Percentiles rank a stretch among this genome's conserved stretches.
Conservation (phyloP, 2,329 filamentous ascomycete species). For the Pyrenochaeta sp. region DNA sequence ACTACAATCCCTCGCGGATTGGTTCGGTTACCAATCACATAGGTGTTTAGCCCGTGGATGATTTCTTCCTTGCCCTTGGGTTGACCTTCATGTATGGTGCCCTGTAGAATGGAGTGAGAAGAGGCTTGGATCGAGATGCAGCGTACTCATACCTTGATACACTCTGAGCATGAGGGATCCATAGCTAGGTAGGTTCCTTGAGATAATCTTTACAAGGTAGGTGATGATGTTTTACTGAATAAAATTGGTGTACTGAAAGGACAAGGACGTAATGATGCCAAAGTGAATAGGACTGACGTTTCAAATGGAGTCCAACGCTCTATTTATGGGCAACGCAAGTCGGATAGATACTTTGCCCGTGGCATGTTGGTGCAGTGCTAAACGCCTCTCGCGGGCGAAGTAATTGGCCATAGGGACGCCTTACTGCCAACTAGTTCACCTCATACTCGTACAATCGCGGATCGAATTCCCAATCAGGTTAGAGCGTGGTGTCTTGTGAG, state of each 20-base stretch:
- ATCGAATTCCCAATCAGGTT: not conserved
- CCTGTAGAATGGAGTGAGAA: conserved; percentile 27
- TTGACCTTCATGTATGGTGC: conserved; percentile 48
- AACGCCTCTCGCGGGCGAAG: too few species aligned
- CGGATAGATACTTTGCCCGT: too few species aligned
- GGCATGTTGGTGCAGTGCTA: too few species aligned
- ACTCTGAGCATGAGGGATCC: conserved; percentile 21
- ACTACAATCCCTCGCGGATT: conserved; percentile 28
- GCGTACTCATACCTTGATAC: conserved; percentile 30
- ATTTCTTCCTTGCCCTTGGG: conserved; percentile 25
- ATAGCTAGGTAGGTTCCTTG: conserved; percentile 1
- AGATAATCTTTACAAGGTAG: not conserved
- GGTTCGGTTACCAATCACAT: conserved; percentile 26
- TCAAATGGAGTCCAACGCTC: too few species aligned
- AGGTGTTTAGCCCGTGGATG: conserved; percentile 32
- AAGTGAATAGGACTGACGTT: too few species aligned
- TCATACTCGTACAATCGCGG: too few species aligned
- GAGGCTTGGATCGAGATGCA: not conserved
- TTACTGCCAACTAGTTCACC: not conserved
- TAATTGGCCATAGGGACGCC: not conserved
- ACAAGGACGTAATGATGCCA: too few species aligned
- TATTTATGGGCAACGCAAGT: too few species aligned
- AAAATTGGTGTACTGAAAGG: too few species aligned
- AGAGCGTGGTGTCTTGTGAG: too few species aligned
- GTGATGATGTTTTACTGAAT: not conserved